Evolutionary conservation across 2,329 filamentous ascomycete genomes (phyloP), one percentile per base, ranked within the genome.

Genomic region (Neonectria magnoliae): DNA sequence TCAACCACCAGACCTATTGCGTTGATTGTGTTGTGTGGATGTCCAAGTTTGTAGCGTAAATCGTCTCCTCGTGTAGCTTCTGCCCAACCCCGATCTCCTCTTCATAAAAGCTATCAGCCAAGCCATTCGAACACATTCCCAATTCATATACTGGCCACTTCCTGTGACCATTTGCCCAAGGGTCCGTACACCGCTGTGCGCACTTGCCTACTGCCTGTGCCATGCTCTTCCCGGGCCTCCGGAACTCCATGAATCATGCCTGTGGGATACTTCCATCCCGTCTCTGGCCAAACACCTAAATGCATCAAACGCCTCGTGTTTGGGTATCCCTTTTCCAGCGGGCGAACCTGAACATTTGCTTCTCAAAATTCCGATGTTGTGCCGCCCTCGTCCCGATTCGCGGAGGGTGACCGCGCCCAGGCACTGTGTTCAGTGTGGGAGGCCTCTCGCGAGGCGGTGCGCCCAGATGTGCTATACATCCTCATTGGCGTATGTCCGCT

Each of bases 161-260:
- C 29, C 38, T 47, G 5, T 45, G 29, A 47, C 20, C 57, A 50
- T 55, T 50, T 51, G 45, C 56, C 56, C 13, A 57, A 53, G 47
- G 38, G 47, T 57, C 53, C 36, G 29, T 62, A 47, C 38, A 18
- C 45, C 48, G 62, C 62, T 56, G 36, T 64, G 73, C 29, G 48
- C 70, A 74, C 71, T 74, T 74, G 72, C 72, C 72, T 54, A 74
- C 72, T 74, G 72, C 72, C 72, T 73, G 71, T 73, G 72, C 71
- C 48, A 53, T 62, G 63, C 57, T 52, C 57, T 45, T 45, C 58
- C 57, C 38, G 48, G 60, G 22, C 44, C 57, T 51, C 72, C 64
- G 54, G 64, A 75, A 75, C 73, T 73, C 73, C 73, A 50, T 72
- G 64, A 73, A 64, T 54, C 60, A 73, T 75, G 70, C 62, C 65